phyloP scores from a whole-genome alignment of 345 rosid species.

The Syzygium jambos region DNA sequence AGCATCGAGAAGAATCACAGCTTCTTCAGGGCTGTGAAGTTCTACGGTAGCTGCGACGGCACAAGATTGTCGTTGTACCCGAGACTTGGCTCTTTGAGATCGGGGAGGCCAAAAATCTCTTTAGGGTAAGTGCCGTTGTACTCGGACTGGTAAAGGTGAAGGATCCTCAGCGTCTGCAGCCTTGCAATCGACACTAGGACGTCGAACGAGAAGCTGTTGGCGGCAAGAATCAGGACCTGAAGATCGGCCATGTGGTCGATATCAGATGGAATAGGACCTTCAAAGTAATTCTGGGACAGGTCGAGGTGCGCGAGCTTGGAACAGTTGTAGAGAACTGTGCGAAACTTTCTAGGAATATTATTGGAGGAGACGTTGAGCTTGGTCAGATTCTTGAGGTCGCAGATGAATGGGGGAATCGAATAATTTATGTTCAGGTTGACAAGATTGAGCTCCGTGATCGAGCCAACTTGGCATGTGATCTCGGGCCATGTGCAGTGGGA shows the following conservation, averaged over 20 bases:
- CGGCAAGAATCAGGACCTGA: slow-evolving; percentile 11
- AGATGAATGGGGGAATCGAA: neutral
- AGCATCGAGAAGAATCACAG: slow-evolving; percentile 16
- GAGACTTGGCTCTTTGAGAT: slow-evolving; percentile 22
- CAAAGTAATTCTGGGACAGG: slow-evolving; percentile 36
- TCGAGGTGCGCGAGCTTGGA: slow-evolving; percentile 17
- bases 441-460: neutral
- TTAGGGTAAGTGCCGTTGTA: slow-evolving; percentile 32
- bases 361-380: neutral
- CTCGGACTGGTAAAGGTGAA: slow-evolving; percentile 14
- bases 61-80: slow-evolving; percentile 7
- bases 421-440: slow-evolving; percentile 6
- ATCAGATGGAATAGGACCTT: slow-evolving; percentile 37
- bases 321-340: neutral
- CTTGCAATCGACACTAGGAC: slow-evolving; percentile 36
- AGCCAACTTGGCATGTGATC: neutral
- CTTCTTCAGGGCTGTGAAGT: slow-evolving; percentile 28
- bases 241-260: slow-evolving; percentile 27
- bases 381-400: neutral
- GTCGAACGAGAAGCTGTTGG: slow-evolving; percentile 31
- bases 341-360: neutral
- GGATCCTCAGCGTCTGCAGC: slow-evolving; percentile 18
- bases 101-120: slow-evolving; percentile 24
- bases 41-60: slow-evolving; percentile 21
- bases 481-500: slow-evolving; percentile 20